Conservation (phyloP, 2,329 filamentous ascomycete genomes). For the Aureobasidium sp. region DNA sequence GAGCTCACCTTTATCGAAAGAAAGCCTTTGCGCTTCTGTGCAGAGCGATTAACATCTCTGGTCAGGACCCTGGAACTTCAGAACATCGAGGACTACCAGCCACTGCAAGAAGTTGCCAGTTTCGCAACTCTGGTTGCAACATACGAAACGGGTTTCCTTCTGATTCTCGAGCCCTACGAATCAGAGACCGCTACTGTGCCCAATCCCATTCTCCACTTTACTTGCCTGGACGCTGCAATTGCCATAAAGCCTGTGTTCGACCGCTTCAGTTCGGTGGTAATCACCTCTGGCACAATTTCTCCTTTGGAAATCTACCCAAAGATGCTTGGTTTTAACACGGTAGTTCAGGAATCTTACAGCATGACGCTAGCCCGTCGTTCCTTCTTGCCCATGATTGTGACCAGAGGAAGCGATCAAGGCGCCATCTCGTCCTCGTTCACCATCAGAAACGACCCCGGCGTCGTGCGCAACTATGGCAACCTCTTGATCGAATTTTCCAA, state of each 20-base stretch:
- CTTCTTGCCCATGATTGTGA: constrained; percentile 98
- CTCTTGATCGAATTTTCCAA: constrained; percentile 91
- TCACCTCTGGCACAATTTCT: constrained; percentile 94
- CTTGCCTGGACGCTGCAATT: constrained; percentile 92
- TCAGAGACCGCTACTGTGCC: constrained; percentile 91
- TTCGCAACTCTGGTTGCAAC: constrained; percentile 95
- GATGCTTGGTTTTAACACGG: constrained; percentile 88
- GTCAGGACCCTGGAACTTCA: constrained; percentile 92
- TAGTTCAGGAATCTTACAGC: constrained; percentile 92
- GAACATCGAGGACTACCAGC: constrained; percentile 96
- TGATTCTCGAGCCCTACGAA: constrained; percentile 96
- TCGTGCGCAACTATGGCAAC: constrained; percentile 95
- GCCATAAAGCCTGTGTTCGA: constrained; percentile 98
- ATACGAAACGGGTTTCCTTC: constrained; percentile 90
- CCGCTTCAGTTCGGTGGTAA: constrained; percentile 94
- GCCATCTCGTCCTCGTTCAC: constrained; percentile 90
- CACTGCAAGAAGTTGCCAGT: constrained; percentile 92
- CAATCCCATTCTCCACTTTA: constrained; percentile 94
- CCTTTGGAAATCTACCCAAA: constrained; percentile 98
- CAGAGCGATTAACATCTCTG: constrained; percentile 86
- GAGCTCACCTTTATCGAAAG: constrained; percentile 97
- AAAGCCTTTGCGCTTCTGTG: constrained; percentile 89
- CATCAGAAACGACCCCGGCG: constrained; percentile 87
- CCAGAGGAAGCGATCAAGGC: constrained; percentile 86
- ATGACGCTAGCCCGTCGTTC: constrained; percentile 92